Percentiles rank a stretch among this genome's conserved stretches.
phyloP scores from a whole-genome alignment of 352 stramenopile genomes.

The Globisporangium viniferum region DNA sequence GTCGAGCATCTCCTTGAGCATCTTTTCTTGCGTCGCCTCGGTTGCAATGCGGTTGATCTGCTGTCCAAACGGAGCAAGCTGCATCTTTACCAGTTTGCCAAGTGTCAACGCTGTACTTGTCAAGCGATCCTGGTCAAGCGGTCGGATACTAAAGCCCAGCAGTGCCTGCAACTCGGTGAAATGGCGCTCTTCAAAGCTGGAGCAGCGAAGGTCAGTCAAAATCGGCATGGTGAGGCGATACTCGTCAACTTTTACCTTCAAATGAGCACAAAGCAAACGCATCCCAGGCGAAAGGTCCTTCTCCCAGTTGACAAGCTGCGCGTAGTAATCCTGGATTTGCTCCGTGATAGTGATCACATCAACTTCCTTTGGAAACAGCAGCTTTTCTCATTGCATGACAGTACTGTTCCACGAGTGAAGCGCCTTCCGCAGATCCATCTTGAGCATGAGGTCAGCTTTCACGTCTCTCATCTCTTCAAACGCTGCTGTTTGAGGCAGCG shows the following conservation, averaged over 20 bases:
- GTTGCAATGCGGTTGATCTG: constrained; percentile 85
- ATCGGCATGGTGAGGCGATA: constrained; percentile 84
- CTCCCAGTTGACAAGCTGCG: constrained; percentile 50
- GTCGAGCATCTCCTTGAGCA: constrained; percentile 87
- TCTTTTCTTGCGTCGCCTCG: constrained; percentile 81
- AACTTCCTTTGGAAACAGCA: constrained; percentile 57
- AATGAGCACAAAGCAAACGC: constrained; percentile 36
- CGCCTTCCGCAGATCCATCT: constrained; percentile 80
- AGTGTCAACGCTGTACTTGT: constrained; percentile 53
- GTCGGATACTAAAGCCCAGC: constrained; percentile 76
- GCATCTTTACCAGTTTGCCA: constrained; percentile 76
- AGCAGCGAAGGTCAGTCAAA: constrained; percentile 51
- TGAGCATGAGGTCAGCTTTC: constrained; percentile 66
- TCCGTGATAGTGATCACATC: constrained; percentile 70
- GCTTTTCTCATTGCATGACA: constrained; percentile 43
- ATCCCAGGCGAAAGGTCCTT: constrained; percentile 45
- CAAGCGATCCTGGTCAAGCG: constrained; percentile 16
- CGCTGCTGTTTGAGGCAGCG: constrained; percentile 51
- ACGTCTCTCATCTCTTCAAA: constrained; percentile 83
- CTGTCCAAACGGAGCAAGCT: constrained; percentile 61
- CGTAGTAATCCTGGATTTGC: constrained; percentile 57
- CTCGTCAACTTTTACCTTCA: constrained; percentile 78
- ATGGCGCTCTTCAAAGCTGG: constrained; percentile 65
- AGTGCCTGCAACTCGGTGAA: constrained; percentile 50
- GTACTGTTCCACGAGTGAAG: constrained; percentile 59